Evolutionary conservation across 352 stramenopile species (phyloP).

Genomic region (Globisporangium nunn): DNA sequence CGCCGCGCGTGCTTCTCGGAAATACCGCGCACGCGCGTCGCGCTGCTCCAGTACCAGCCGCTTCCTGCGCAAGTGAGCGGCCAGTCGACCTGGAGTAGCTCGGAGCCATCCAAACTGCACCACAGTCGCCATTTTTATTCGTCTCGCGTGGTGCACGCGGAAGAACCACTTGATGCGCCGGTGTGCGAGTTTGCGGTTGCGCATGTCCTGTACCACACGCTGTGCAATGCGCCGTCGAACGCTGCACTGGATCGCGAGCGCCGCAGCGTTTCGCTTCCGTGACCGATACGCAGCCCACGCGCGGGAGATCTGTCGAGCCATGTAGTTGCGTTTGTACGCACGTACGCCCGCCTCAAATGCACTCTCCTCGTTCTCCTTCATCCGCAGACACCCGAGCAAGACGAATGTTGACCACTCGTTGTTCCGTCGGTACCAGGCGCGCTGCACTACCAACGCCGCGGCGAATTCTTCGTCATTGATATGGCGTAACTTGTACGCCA

Average conservation of each 20-base stretch:
- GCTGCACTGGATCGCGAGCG: conserved; percentile 38
- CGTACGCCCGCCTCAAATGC: conserved; percentile 36
- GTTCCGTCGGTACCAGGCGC: conserved; percentile 73
- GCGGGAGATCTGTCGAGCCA: conserved; percentile 35
- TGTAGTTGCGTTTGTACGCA: conserved; percentile 32
- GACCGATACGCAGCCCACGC: conserved; percentile 26
- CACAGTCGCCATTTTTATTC: conserved; percentile 24
- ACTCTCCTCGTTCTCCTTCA: conserved; percentile 57
- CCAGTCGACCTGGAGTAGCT: conserved; percentile 35
- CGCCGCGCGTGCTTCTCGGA: conserved; percentile 25
- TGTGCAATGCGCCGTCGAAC: conserved; percentile 27
- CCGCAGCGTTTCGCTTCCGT: conserved; percentile 21
- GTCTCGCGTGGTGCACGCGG: conserved; percentile 36
- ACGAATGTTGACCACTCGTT: conserved; percentile 84
- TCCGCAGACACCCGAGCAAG: conserved; percentile 66
- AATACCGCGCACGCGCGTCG: conserved; percentile 13
- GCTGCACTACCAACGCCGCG: conserved; percentile 62
- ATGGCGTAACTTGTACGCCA: conserved; percentile 17
- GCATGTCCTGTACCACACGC: conserved; percentile 19
- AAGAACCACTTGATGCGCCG: conserved; percentile 82
- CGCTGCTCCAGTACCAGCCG: conserved; percentile 12
- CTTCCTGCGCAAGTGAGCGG: conserved; percentile 28
- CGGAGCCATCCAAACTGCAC: conserved; percentile 77
- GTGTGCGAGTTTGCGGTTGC: conserved; percentile 37
- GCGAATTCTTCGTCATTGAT: conserved; percentile 39